phyloP scores from a whole-genome alignment of 2,329 filamentous ascomycete genomes.

The Aspergillus sp. region DNA sequence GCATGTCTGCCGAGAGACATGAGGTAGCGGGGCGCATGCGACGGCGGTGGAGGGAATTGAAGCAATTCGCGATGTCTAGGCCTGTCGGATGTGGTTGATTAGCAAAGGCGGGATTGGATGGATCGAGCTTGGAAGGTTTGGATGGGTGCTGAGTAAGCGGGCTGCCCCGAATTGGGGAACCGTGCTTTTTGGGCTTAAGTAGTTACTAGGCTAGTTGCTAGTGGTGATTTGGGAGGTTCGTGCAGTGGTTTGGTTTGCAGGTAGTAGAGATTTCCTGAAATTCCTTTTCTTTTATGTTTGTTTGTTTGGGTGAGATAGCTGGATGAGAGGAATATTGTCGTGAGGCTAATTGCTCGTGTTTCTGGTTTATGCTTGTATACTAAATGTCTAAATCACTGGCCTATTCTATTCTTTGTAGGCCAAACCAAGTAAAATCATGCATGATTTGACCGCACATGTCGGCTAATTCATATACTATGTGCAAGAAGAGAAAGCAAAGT shows the following conservation, averaged over 20 bases:
- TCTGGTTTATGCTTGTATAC: too few relatives aligned
- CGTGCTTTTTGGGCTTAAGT: neutral
- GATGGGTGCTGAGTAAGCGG: slow-evolving; percentile 30
- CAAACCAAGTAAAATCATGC: too few relatives aligned
- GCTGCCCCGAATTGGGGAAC: neutral
- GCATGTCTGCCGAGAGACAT: slow-evolving; percentile 49
- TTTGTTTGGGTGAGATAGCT: too few relatives aligned
- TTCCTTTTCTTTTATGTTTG: too few relatives aligned
- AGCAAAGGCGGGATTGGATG: slow-evolving; percentile 4
- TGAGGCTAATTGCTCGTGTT: too few relatives aligned
- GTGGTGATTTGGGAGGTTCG: too few relatives aligned
- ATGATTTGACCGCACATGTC: too few relatives aligned
- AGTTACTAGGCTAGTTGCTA: too few relatives aligned
- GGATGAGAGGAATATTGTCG: too few relatives aligned
- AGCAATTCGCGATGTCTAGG: slow-evolving; percentile 20
- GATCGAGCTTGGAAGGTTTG: slow-evolving; percentile 1
- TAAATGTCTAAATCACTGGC: neutral
- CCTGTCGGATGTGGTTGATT: slow-evolving; percentile 14
- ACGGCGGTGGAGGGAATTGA: slow-evolving; percentile 8
- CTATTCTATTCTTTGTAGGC: too few relatives aligned
- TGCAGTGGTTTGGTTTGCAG: too few relatives aligned
- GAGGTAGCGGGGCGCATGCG: slow-evolving; percentile 23
- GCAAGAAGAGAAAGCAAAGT: neutral
- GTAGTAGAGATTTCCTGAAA: too few relatives aligned
- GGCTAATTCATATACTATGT: neutral